Base-by-base conservation (phyloP, 257 asterid genomes). In the Fraxinus anomala region DNA sequence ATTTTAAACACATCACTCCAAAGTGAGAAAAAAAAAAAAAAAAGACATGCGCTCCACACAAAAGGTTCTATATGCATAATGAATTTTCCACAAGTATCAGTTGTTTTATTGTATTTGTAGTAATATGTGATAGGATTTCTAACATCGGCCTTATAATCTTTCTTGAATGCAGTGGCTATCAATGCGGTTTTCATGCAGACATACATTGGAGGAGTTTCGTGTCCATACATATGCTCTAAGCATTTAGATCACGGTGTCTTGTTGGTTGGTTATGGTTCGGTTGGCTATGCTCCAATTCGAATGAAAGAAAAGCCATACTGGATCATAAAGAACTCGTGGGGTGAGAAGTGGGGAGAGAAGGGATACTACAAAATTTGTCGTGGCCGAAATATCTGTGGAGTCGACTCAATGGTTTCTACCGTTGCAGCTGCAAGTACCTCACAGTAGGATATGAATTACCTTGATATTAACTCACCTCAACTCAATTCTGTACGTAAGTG, bases 271-370 rank as follows among this genome's bases (percentile, higher is more conserved):
- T 87, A 84, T 56, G 90, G 90, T 72, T 77, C 87, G 21, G 76
- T 80, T 0, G 90, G 88, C 4, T 87, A 69, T 79, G 67, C 90
- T 74, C 90, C 90, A 4, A 76, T 87, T 49, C 74, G 90, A 59
- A 49, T 82, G 85, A 87, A 85, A 40, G 87, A 84, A 33, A 87
- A 84, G 74, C 84, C 88, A 28, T 87, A 73, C 76, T 87, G 90
- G 90, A 84, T 87, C 80, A 84, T 87, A 47, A 87, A 87, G 88
- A 87, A 87, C 70, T 87, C 90, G 0, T 87, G 90, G 88, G 90
- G 90, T 21, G 84, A 82, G 68, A 68, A 68, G 0, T 87, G 88
- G 90, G 90, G 90, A 73, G 90, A 87, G 73, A 76, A 68, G 3
- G 90, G 90, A 4, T 87, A 30, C 76, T 84, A 87, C 84, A 85